These are phyloP conservation scores for Sicyos edulis DNA, from an alignment of 306 rosid species.

Conservation along the genomic window DNA sequence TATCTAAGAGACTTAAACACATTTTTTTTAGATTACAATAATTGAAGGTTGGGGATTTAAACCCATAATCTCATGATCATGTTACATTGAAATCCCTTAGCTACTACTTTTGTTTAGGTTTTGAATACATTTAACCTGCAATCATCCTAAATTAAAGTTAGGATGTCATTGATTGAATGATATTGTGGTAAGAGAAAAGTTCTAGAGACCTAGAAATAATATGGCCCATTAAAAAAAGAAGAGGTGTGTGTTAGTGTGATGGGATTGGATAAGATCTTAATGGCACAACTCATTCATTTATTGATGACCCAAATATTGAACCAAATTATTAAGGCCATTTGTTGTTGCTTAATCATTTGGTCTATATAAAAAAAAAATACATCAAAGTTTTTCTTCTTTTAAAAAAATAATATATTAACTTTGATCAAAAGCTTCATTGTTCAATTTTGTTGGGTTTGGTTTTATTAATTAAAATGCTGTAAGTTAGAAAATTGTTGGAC, in stretches of 20 bases:
- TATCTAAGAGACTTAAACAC: too few relatives aligned
- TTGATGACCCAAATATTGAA: not conserved
- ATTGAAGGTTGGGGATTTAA: too few relatives aligned
- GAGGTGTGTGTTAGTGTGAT: conserved; percentile 3
- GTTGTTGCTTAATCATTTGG: conserved; percentile 2
- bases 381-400: not conserved
- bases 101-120: too few relatives aligned
- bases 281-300: not conserved
- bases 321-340: conserved; percentile 6
- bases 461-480: not conserved
- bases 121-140: too few relatives aligned
- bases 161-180: not conserved
- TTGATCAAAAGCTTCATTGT: too few relatives aligned
- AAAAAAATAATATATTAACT: too few relatives aligned
- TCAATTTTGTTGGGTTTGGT: not conserved
- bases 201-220: not conserved
- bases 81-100: too few relatives aligned
- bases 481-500: not conserved
- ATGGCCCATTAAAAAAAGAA: not conserved
- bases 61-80: too few relatives aligned
- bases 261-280: conserved; percentile 14
- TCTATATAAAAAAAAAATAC: not conserved
- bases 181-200: not conserved
- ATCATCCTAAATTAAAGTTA: not conserved
- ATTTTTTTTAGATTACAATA: too few relatives aligned